Evolutionary conservation across 2,329 filamentous ascomycete species (phyloP), one percentile per base, ranked within the genome.

Genomic region (Xylaria arbuscula): DNA sequence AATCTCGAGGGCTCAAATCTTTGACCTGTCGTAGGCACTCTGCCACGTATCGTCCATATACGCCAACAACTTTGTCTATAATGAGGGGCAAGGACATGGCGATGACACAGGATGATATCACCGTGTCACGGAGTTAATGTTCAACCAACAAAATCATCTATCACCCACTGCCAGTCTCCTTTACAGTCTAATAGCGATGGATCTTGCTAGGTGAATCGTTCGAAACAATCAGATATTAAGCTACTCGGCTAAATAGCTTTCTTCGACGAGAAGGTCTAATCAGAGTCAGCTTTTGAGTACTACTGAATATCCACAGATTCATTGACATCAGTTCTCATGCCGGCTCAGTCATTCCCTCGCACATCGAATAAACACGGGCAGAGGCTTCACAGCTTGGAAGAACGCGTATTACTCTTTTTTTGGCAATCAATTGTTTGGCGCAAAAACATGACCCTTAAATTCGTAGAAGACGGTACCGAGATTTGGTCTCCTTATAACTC

Each of bases 401-500:
- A 59, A 71, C 55, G 62, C 62, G 56, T 50, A 66, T 45, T 34
- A 28, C 32, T 66, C 63, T 64, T 70, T 67, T 67, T 70, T 71
- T 67, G 67, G 58, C 64, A 71, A 69, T 71, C 67, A 72, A 51
- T 68, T 66, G 64, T 19, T 68, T 73, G 71, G 73, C 72, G 74
- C 72, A 77, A 78, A 78, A 78, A 73, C 76, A 78, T 76, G 72
- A 78, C 77, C 76, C 76, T 77, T 75, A 78, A 72, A 50, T 77
- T 78, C 77, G 76, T 77, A 72, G 70, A 76, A 75, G 76, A 74
- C 74, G 76, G 74, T 77, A 76, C 77, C 76, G 76, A 79, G 76
- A 76, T 75, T 77, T 74, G 72, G 72, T 75, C 79, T 79, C 75
- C 74, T 78, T 76, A 77, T 79, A 79, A 79, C 77, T 78, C 77